Base-by-base conservation (phyloP, 2,329 filamentous ascomycete species). In the Cladophialophora carrionii region DNA sequence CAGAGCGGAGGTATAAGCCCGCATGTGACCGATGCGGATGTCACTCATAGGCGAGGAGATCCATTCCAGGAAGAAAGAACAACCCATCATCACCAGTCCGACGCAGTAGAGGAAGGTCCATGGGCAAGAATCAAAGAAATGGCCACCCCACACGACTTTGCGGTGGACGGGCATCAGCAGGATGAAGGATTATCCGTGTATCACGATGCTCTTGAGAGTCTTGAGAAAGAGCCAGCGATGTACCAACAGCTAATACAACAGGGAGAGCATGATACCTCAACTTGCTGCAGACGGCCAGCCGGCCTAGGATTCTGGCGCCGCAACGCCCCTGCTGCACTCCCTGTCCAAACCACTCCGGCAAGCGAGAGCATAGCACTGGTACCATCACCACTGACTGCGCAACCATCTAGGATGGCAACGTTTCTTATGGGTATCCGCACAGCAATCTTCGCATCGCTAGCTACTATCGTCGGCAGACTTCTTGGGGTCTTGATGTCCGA, bases 401-500 rank as follows among this genome's bases (percentile, higher is more conserved):
- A 22, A 12, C 24, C 8, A 5, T 49, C n/a, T 3, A 24, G 5
- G 17, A 7, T 8, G 17, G 5, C 37, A n/a, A 2, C 2, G 8
- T n/a, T 43, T 43, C 4, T 8, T 3, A n/a, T 6, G 5, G 17
- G 17, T 20, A 49, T 49, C 41, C 24, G 24, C 2, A 32, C 9
- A 2, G 8, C n/a, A 10, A 37, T 57, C 34, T 48, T 5, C 14
- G 20, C 31, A 8, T n/a, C 12, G 14, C 26, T 58, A 0, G 37
- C 41, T 4, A 4, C 49, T 8, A 5, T 58, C 34, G 20, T 22
- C 31, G 56, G 56, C 17, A 17, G 56, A 22, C n/a, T 49, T 48
- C 56, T 58, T n/a, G 56, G 56, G 7, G 14, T 58, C 10, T n/a
- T 49, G 5, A 14, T 58, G 56, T 24, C 41, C 5, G 56, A 58